Conservation (phyloP, 768 basidiomycete genomes). For the Serendipita sp. region DNA sequence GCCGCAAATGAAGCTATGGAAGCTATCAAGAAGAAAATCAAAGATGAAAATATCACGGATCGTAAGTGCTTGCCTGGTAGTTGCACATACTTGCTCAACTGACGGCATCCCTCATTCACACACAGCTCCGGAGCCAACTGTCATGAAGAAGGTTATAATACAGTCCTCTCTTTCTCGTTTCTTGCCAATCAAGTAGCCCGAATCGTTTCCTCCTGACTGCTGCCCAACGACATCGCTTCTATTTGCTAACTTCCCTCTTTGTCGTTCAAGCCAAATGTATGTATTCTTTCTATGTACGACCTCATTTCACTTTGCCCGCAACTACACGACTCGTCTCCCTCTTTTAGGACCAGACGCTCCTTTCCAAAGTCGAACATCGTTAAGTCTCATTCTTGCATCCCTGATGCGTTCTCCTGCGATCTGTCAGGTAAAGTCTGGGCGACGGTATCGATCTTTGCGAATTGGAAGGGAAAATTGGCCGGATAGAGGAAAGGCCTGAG, state of each 20-base stretch:
- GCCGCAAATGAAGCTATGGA: constrained; percentile 86
- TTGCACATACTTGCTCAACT: not conserved
- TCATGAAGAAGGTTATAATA: constrained; percentile 79
- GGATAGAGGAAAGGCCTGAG: constrained; percentile 93
- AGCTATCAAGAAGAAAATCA: constrained; percentile 78
- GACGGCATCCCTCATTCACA: constrained; percentile 8
- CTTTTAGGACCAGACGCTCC: not conserved
- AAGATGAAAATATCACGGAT: constrained; percentile 69
- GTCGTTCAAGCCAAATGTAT: too few species aligned
- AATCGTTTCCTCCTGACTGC: not conserved
- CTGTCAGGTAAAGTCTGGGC: constrained; percentile 62
- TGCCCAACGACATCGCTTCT: too few species aligned
- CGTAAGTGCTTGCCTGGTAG: constrained; percentile 34
- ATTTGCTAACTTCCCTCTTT: too few species aligned
- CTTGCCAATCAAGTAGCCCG: constrained; percentile 22
- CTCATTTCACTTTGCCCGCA: too few species aligned
- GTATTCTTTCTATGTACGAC: too few species aligned
- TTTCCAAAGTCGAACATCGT: not conserved
- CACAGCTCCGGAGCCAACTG: constrained; percentile 62
- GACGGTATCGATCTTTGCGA: constrained; percentile 82
- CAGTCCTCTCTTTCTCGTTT: constrained; percentile 63
- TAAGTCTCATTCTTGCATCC: constrained; percentile 4
- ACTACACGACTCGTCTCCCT: too few species aligned
- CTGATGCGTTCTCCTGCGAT: constrained; percentile 19
- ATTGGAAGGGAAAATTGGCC: constrained; percentile 90